Percentiles rank a stretch among this genome's conserved stretches.
These are phyloP conservation scores for Gleditsia sinensis DNA, from an alignment of 306 rosid species.

Conservation along the genomic window DNA sequence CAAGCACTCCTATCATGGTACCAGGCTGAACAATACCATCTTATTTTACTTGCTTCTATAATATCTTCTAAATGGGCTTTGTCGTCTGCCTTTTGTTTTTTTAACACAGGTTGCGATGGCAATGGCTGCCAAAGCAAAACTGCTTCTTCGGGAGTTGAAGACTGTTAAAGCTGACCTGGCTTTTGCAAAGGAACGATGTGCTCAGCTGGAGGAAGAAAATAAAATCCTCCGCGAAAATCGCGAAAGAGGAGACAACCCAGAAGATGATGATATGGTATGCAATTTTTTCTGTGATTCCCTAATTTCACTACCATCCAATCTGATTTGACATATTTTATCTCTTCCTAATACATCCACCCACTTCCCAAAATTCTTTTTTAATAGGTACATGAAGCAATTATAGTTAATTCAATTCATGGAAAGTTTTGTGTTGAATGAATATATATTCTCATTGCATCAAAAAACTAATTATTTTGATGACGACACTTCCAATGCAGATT, in stretches of 20 bases:
- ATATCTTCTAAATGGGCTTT: slow-evolving; percentile 33
- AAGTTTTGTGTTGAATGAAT: neutral
- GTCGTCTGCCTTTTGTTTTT: slow-evolving; percentile 38
- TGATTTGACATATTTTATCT: slow-evolving; percentile 30
- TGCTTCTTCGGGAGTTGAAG: slow-evolving; percentile 96
- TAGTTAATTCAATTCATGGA: neutral
- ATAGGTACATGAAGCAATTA: neutral
- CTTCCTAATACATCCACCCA: neutral
- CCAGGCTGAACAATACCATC: slow-evolving; percentile 13
- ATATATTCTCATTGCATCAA: neutral
- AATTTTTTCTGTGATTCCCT: neutral
- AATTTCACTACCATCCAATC: slow-evolving; percentile 15
- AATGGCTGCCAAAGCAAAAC: slow-evolving; percentile 99
- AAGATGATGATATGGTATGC: slow-evolving; percentile 94
- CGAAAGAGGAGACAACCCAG: slow-evolving; percentile 83
- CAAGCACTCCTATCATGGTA: neutral
- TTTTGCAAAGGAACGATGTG: slow-evolving; percentile 98
- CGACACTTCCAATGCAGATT: slow-evolving; percentile 56
- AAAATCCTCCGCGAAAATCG: slow-evolving; percentile 85
- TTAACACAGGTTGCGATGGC: slow-evolving; percentile 95
- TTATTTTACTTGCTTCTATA: slow-evolving; percentile 6
- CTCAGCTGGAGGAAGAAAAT: slow-evolving; percentile 95
- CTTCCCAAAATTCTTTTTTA: neutral
- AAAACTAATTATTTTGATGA: neutral
- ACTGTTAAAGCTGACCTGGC: slow-evolving; percentile 97